A percentile compares a stretch with the other conserved stretches of the same genome.
These are phyloP conservation scores for Erythrophleum fordii DNA, from an alignment of 306 rosid species.

Conservation along the genomic window DNA sequence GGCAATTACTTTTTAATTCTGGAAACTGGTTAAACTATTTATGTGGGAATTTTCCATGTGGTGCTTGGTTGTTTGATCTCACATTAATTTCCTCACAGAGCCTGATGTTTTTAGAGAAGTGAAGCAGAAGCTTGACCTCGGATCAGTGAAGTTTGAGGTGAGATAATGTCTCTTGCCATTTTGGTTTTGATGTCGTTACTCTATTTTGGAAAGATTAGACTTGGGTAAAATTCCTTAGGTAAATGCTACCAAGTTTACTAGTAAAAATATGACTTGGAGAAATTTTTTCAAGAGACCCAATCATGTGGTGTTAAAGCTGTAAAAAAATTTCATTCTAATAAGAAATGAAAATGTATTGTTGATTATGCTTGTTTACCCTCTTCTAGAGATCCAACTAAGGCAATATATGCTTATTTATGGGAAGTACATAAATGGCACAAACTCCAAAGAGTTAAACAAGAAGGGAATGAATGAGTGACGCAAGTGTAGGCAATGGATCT, in stretches of 20 bases:
- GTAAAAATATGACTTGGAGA: not conserved
- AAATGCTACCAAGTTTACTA: not conserved
- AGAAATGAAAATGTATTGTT: constrained; percentile 15
- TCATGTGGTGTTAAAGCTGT: not conserved
- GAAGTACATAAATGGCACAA: not conserved
- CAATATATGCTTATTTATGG: not conserved
- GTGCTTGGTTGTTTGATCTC: constrained; percentile 29
- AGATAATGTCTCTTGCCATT: constrained; percentile 10
- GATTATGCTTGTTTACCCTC: constrained; percentile 19
- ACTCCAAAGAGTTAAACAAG: not conserved
- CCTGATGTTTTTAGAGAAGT: constrained; percentile 97
- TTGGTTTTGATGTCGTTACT: constrained; percentile 17
- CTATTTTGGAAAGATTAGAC: not conserved
- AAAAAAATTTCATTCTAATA: too few relatives aligned
- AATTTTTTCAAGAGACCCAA: not conserved
- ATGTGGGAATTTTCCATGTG: not conserved
- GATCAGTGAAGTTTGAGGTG: constrained; percentile 96
- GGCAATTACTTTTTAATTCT: not conserved
- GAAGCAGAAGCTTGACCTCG: constrained; percentile 92
- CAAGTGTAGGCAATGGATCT: not conserved
- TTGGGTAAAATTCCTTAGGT: too few relatives aligned
- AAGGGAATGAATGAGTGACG: not conserved
- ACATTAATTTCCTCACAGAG: constrained; percentile 59
- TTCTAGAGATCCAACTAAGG: constrained; percentile 12
- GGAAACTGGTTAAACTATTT: not conserved